Percentiles rank a stretch among this genome's conserved stretches.
Evolutionary conservation across 2,329 filamentous ascomycete genomes (phyloP).

Genomic region (Botryotinia calthae): DNA sequence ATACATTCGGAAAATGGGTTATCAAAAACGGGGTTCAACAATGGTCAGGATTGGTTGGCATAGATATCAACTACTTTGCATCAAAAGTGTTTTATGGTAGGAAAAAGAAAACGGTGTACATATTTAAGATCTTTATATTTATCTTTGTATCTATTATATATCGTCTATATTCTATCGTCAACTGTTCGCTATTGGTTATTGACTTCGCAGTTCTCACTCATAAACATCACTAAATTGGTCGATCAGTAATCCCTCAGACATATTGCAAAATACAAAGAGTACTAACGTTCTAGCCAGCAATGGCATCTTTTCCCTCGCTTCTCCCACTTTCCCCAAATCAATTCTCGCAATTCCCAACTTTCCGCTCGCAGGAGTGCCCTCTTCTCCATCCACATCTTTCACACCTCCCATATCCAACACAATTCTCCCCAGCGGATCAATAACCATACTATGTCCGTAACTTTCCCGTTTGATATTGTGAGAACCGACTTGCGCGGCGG

Average conservation of each 20-base stretch:
- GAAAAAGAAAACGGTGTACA: constrained; percentile 4
- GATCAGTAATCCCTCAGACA: neutral
- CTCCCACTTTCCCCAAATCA: constrained; percentile 51
- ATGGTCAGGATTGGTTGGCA: constrained; percentile 25
- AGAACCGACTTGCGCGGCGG: constrained; percentile 75
- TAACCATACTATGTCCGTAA: constrained; percentile 82
- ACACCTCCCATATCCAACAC: constrained; percentile 62
- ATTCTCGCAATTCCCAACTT: constrained; percentile 50
- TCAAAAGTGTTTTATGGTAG: constrained; percentile 26
- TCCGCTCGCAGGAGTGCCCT: constrained; percentile 39
- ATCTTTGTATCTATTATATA: neutral
- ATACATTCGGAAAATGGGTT: constrained; percentile 8
- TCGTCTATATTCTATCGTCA: neutral
- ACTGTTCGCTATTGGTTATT: neutral
- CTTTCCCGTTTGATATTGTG: constrained; percentile 74
- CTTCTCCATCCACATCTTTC: constrained; percentile 55
- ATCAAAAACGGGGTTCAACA: constrained; percentile 34
- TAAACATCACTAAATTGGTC: constrained; percentile 29
- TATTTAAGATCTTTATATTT: neutral
- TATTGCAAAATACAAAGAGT: neutral
- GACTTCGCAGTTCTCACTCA: neutral
- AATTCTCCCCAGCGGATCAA: constrained; percentile 83
- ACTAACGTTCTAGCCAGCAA: constrained; percentile 49
- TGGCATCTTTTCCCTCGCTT: constrained; percentile 55
- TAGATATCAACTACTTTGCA: constrained; percentile 37